Conservation (phyloP, 129 eudicot genomes). For the Centrapalus pauciflorus region DNA sequence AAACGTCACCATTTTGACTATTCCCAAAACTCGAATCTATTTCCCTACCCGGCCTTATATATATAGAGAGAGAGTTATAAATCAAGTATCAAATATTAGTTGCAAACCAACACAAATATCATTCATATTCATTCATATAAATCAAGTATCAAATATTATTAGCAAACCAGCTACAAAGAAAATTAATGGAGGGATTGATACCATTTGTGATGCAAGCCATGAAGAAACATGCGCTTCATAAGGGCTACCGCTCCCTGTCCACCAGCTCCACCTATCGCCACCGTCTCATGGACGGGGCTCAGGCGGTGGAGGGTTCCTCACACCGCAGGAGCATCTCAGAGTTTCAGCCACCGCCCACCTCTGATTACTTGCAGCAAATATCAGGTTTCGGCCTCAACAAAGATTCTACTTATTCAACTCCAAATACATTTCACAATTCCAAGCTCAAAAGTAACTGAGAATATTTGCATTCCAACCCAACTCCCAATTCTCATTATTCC, state of each 20-base stretch:
- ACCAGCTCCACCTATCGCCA: constrained; percentile 35
- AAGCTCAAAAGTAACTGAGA: constrained; percentile 15
- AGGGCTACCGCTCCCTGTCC: constrained; percentile 45
- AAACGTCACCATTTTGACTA: background rate
- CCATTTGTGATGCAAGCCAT: constrained; percentile 41
- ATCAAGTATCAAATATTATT: background rate
- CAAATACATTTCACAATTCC: constrained; percentile 8
- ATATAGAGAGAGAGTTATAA: constrained; percentile 13
- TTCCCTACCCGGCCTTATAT: background rate
- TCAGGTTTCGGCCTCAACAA: constrained; percentile 20
- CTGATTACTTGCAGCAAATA: constrained; percentile 25
- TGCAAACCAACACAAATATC: constrained; percentile 4
- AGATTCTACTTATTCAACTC: constrained; percentile 10
- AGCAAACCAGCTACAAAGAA: background rate
- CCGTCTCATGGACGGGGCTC: constrained; percentile 33
- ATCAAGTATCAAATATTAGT: background rate
- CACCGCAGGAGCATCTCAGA: constrained; percentile 37
- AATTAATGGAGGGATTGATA: constrained; percentile 49
- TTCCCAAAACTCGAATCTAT: background rate
- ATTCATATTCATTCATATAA: constrained; percentile 8
- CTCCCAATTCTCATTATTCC: too few relatives aligned
- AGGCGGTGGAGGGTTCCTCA: constrained; percentile 39
- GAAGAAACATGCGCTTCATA: constrained; percentile 38
- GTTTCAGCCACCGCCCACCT: constrained; percentile 26
- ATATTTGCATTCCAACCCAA: background rate